A percentile compares a stretch with the other conserved stretches of the same genome.
Conservation (phyloP, 371 early-diverging fungal genomes). For the Mitosporidium daphniae region DNA sequence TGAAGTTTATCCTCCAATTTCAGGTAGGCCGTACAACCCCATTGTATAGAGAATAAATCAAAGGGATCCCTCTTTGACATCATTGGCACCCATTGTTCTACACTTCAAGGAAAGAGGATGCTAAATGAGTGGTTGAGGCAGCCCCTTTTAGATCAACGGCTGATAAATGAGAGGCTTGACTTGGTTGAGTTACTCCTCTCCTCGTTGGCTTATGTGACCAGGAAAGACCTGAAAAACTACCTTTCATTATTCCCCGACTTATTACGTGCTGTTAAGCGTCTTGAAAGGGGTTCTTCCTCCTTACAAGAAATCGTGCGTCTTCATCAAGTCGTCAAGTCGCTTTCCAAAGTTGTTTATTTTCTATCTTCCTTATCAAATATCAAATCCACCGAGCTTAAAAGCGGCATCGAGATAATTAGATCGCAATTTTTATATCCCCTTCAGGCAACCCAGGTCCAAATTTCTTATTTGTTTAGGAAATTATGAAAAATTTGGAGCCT, state of each 20-base stretch:
- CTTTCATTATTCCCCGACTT: constrained; percentile 28
- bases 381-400: background rate
- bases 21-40: no score
- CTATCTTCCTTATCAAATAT: background rate
- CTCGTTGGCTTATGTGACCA: background rate
- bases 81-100: constrained; percentile 53
- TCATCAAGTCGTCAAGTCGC: constrained; percentile 37
- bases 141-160: constrained; percentile 33
- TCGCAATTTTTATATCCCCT: background rate
- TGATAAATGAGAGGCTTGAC: constrained; percentile 17
- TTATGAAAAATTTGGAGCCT: constrained; percentile 14
- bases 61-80: no score
- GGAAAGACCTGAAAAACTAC: background rate
- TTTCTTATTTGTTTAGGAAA: constrained; percentile 7
- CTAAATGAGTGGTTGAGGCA: constrained; percentile 68
- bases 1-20: no score
- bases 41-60: no score
- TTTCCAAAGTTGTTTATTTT: constrained; percentile 8
- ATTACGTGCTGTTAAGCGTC: constrained; percentile 33
- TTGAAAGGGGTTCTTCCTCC: constrained; percentile 16
- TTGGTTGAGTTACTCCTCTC: background rate
- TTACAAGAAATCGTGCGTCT: constrained; percentile 35
- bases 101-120: constrained; percentile 46
- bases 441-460: background rate
- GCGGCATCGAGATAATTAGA: background rate